Base-by-base conservation (phyloP, 148 eudicot species). In the Rhododendron mucronatum region DNA sequence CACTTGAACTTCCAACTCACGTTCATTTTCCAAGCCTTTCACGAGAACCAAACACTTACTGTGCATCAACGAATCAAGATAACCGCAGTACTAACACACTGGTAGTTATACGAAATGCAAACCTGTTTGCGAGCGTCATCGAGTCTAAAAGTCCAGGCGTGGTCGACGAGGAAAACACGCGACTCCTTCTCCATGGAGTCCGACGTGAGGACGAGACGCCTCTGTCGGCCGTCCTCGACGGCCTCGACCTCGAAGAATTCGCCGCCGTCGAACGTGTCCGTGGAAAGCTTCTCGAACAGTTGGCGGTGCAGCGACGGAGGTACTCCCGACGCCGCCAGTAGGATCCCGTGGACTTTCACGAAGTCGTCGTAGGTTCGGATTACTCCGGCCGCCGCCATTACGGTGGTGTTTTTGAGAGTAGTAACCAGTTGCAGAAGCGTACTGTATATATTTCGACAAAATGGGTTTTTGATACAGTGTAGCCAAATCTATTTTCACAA, bases 121-220 rank as follows among this genome's bases (percentile, higher is more conserved):
- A 96, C 99, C 93, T 94, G 98, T 84, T 93, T 91, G 30, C 93
- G 97, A 41, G 98, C 99, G 90, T 95, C 98, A 74, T 93, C 55
- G 61, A 97, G 94, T 50, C 99, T 92, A 88, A 97, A 97, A 67
- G 96, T 95, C 98, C 98, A 97, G 73, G 99, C 99, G 78, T 97
- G 99, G 86, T 97, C 99, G 71, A 94, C 88, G 28, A 97, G 92
- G 75, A 97, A 97, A 48, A 95, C 90, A 53, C 87, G 78, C 9
- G 99, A 93, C 26, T 92, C 88, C 63, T 93, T 93, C 2, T 48
- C 83, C 85, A 97, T 84, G 55, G 35, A 89, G 0, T 92, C 93
- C 9, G 91, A 73, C 0, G 92, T 90, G 23, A 87, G 80, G 23
- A 94, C 85, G 30, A 97, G 98, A 30, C 97, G 91, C 71, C 98